Evolutionary conservation across 2,329 filamentous ascomycete genomes (phyloP), one percentile per base, ranked within the genome.

Genomic region (Lojkania enalia): DNA sequence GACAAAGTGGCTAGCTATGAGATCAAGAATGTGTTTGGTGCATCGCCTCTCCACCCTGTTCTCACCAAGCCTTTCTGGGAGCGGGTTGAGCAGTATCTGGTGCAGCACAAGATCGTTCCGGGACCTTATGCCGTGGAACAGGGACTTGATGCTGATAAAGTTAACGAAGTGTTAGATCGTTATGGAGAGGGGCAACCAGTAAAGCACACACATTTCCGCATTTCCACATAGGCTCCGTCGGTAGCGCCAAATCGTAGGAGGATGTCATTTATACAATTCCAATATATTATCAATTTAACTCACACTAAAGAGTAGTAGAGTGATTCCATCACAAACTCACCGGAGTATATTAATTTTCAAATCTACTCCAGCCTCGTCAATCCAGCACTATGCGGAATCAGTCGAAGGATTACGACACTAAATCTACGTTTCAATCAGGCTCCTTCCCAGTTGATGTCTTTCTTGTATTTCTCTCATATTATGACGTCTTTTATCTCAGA

Each of bases 161-260:
- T 71, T 3, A 73, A 74, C 52, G 54, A 60, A 36, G 60, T 67
- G 6, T 45, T 74, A 39, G 70, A 74, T 61, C 54, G 52, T 12
- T 74, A 73, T 58, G 46, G 62, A 18, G 65, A 72, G 54, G 67
- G 66, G 13, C 64, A 66, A 21, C 6, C n/a, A 20, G 46, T 50
- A 19, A 30, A 18, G 6, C 51, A 54, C 15, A 48, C 53, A 3
- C 53, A 54, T 15, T 48, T 56, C 39, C 27, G 27, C 2, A 15
- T 48, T 23, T 48, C 41, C 3, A n/a, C 36, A n/a, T 49, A 42
- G 29, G 23, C 7, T n/a, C n/a, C n/a, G n/a, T n/a, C n/a, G n/a
- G n/a, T n/a, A n/a, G n/a, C n/a, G n/a, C n/a, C n/a, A n/a, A n/a
- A n/a, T n/a, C n/a, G n/a, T n/a, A n/a, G 23, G n/a, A n/a, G n/a